Conservation (phyloP, 179 eudicot species). For the Spergularia azorica region DNA sequence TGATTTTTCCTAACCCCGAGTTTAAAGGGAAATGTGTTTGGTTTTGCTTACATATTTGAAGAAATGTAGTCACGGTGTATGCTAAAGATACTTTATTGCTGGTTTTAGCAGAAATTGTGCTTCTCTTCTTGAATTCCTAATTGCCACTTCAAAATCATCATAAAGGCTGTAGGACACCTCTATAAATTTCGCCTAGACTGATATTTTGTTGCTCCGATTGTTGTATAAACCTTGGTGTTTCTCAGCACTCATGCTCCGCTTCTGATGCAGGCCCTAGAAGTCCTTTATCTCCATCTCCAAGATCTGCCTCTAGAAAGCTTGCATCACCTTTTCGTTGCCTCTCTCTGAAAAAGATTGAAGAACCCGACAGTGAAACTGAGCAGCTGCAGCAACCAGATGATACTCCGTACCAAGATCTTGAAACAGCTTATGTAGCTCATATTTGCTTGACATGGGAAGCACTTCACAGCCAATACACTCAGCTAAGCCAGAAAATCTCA, state of each 20-base stretch:
- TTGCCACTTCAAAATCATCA: no score
- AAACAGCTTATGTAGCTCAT: constrained; percentile 86
- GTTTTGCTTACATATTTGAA: not conserved
- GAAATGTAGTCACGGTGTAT: not conserved
- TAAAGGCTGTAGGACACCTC: no score
- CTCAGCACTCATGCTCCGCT: not conserved
- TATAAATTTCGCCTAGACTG: no score
- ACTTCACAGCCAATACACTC: constrained; percentile 87
- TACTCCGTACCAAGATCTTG: constrained; percentile 69
- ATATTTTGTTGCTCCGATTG: no score
- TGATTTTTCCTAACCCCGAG: not conserved
- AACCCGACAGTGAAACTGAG: constrained; percentile 68
- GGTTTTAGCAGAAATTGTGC: no score
- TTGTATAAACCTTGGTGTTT: not conserved
- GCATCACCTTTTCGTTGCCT: constrained; percentile 79
- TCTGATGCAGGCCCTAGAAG: constrained; percentile 49
- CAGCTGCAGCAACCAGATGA: constrained; percentile 64
- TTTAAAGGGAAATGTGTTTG: not conserved
- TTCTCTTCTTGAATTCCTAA: no score
- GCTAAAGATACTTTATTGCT: no score
- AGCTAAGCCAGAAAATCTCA: constrained; percentile 72
- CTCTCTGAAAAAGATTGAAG: constrained; percentile 69
- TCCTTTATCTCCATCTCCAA: constrained; percentile 72
- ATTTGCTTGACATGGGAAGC: constrained; percentile 97
- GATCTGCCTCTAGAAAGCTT: constrained; percentile 73